These are phyloP conservation scores for Paraglomus occultum DNA, from an alignment of 192 early-diverging fungal genomes.

Conservation along the genomic window DNA sequence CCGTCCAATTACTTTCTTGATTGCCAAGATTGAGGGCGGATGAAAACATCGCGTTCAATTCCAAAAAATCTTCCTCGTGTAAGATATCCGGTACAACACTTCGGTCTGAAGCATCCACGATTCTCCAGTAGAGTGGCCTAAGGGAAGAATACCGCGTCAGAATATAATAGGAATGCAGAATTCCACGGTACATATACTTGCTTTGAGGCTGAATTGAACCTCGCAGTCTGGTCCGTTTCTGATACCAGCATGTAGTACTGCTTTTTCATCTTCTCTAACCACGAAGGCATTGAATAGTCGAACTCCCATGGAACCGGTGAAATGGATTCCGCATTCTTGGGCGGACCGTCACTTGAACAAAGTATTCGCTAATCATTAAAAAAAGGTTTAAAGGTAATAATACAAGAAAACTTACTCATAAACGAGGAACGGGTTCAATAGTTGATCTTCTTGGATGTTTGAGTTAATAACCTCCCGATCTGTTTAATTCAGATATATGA, in stretches of 20 bases:
- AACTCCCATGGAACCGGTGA: background rate
- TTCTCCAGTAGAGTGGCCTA: slow-evolving; percentile 24
- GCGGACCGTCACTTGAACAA: too few species aligned
- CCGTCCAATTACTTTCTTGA: slow-evolving; percentile 23
- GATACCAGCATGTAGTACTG: background rate
- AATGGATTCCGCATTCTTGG: too few species aligned
- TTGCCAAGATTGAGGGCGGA: slow-evolving; percentile 12
- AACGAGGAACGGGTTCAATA: too few species aligned
- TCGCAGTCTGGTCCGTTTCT: slow-evolving; percentile 5
- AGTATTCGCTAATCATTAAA: too few species aligned
- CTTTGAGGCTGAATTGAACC: background rate
- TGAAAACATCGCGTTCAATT: slow-evolving; percentile 22
- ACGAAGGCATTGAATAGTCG: slow-evolving; percentile 6
- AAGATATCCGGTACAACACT: background rate
- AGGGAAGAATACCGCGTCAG: too few species aligned
- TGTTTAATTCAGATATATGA: too few species aligned
- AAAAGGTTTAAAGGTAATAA: too few species aligned
- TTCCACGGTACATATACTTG: too few species aligned
- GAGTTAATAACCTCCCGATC: too few species aligned
- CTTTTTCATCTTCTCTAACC: slow-evolving; percentile 3
- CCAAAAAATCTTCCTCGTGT: slow-evolving; percentile 6
- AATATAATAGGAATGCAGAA: too few species aligned
- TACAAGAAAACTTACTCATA: too few species aligned
- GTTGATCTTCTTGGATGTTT: too few species aligned
- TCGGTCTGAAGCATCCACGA: slow-evolving; percentile 23